phyloP scores from a whole-genome alignment of 192 early-diverging fungal species.

The Diversispora eburnea region DNA sequence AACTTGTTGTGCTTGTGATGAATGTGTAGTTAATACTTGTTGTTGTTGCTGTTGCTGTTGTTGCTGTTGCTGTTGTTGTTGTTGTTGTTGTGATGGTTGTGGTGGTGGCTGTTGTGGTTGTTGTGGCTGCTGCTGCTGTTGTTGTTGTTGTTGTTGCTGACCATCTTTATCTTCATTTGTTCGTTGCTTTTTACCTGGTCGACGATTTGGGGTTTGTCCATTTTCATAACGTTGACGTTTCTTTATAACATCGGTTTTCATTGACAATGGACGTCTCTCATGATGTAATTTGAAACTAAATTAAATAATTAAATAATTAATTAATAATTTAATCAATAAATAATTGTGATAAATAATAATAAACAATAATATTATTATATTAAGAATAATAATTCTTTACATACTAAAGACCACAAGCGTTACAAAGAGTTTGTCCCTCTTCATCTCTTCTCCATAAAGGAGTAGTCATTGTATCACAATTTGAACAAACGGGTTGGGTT shows the following conservation, averaged over 20 bases:
- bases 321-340: neutral
- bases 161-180: neutral
- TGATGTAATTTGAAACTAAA: constrained; percentile 48
- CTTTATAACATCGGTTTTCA: constrained; percentile 52
- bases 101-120: neutral
- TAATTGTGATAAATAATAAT: neutral
- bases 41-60: too few relatives aligned
- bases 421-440: constrained; percentile 38
- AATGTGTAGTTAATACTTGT: too few relatives aligned
- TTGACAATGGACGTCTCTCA: constrained; percentile 48
- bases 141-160: neutral
- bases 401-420: constrained; percentile 59
- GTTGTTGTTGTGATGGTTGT: constrained; percentile 10
- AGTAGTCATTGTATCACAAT: constrained; percentile 80
- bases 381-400: constrained; percentile 7
- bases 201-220: constrained; percentile 28
- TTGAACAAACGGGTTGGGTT: constrained; percentile 57
- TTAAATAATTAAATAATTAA: neutral
- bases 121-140: neutral
- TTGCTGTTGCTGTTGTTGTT: neutral
- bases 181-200: constrained; percentile 25
- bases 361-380: neutral
- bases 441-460: constrained; percentile 88
- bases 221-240: constrained; percentile 50
- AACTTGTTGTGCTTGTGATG: too few relatives aligned